Percentiles rank a stretch among this genome's conserved stretches.
Evolutionary conservation across 202 grass and related monocot species (phyloP).

Genomic region (Setaria viridis): DNA sequence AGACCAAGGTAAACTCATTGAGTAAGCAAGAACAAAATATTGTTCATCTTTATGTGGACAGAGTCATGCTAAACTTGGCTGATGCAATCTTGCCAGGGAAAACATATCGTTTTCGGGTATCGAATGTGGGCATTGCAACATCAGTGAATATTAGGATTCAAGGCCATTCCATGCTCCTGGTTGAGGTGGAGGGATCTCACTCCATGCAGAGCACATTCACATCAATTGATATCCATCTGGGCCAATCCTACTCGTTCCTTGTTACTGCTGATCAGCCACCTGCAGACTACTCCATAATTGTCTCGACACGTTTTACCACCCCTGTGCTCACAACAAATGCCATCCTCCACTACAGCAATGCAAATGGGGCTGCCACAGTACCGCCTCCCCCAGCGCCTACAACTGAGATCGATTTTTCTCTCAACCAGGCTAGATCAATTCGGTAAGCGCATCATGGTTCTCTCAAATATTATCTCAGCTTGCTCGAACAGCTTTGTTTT

Average conservation of each 20-base stretch:
- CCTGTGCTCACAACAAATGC: slow-evolving; percentile 65
- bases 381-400: slow-evolving; percentile 63
- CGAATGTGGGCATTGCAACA: slow-evolving; percentile 72
- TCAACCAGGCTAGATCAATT: slow-evolving; percentile 87
- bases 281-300: slow-evolving; percentile 72
- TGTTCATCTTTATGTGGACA: background rate
- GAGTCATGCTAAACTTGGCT: background rate
- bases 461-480: background rate
- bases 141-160: slow-evolving; percentile 91
- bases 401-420: slow-evolving; percentile 66
- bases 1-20: slow-evolving; percentile 67
- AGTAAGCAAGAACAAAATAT: background rate
- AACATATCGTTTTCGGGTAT: slow-evolving; percentile 84
- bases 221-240: slow-evolving; percentile 76
- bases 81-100: slow-evolving; percentile 52
- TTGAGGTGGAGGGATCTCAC: slow-evolving; percentile 92
- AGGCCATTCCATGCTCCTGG: slow-evolving; percentile 75
- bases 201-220: slow-evolving; percentile 70
- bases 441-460: slow-evolving; percentile 39
- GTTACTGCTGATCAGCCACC: slow-evolving; percentile 71
- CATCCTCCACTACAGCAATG: slow-evolving; percentile 78
- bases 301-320: slow-evolving; percentile 75
- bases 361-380: slow-evolving; percentile 48
- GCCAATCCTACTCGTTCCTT: slow-evolving; percentile 89
- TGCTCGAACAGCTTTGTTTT: background rate